These are phyloP conservation scores for Phoma sp. DNA, from an alignment of 2,329 filamentous ascomycete genomes.

Conservation along the genomic window DNA sequence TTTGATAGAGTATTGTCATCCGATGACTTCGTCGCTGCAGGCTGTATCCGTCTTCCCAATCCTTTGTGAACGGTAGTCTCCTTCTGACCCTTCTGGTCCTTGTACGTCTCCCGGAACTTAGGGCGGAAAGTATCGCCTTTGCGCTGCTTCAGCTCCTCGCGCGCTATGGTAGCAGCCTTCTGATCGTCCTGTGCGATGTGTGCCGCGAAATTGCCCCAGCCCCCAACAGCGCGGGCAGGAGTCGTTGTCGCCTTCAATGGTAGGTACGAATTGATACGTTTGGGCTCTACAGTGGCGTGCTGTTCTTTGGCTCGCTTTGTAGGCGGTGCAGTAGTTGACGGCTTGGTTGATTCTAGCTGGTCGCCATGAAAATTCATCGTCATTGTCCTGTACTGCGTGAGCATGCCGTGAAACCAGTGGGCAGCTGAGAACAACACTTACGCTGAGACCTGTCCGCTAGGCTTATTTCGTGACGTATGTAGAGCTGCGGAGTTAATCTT, in stretches of 20 bases:
- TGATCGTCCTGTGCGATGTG: constrained; percentile 8
- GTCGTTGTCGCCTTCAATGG: neutral
- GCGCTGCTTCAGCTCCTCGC: neutral
- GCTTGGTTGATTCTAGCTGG: neutral
- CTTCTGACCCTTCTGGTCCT: constrained; percentile 2
- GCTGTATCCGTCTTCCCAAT: neutral
- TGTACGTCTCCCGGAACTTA: constrained; percentile 12
- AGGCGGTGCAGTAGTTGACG: neutral
- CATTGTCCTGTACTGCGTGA: too few species aligned
- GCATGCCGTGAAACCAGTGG: too few species aligned
- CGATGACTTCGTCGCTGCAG: neutral
- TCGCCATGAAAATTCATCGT: too few species aligned
- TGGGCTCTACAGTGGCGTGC: neutral
- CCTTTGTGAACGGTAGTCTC: neutral
- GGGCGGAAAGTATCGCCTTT: constrained; percentile 1
- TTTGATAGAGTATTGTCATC: neutral
- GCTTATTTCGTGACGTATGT: too few species aligned
- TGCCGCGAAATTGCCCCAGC: constrained; percentile 9
- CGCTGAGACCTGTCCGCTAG: too few species aligned
- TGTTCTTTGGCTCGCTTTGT: neutral
- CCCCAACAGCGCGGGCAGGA: neutral
- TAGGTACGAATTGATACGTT: neutral
- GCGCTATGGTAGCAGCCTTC: neutral
- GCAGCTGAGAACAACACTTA: too few species aligned
- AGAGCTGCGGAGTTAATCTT: too few species aligned